Evolutionary conservation across 352 stramenopile genomes (phyloP).

Genomic region (Pythium guiyangense): DNA sequence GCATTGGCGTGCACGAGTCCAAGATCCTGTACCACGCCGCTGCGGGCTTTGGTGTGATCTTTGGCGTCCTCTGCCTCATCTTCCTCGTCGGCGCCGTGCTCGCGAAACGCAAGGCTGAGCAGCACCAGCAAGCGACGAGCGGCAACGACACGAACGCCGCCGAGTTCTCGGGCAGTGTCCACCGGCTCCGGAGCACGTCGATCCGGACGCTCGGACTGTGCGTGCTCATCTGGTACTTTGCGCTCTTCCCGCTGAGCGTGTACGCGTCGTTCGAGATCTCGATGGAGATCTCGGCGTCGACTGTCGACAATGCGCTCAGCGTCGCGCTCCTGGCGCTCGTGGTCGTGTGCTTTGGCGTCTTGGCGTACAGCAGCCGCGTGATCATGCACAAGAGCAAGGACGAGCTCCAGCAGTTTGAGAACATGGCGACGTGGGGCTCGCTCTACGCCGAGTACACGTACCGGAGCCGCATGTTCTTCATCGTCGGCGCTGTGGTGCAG

Average conservation of each 20-base stretch:
- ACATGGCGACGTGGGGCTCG: conserved; percentile 51
- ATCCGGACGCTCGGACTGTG: conserved; percentile 53
- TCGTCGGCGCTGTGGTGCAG: conserved; percentile 48
- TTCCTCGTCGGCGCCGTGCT: conserved; percentile 48
- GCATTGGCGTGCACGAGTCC: conserved; percentile 42
- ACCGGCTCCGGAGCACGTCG: conserved; percentile 50
- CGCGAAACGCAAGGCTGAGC: conserved; percentile 51
- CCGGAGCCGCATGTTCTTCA: conserved; percentile 59
- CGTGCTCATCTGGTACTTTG: conserved; percentile 66
- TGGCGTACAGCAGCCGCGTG: conserved; percentile 42
- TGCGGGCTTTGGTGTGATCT: conserved; percentile 41
- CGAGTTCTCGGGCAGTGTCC: conserved; percentile 32
- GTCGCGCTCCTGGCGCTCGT: conserved; percentile 42
- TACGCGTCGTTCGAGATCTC: conserved; percentile 59
- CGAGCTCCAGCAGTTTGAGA: conserved; percentile 51
- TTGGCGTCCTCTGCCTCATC: conserved; percentile 23
- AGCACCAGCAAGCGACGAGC: conserved; percentile 15
- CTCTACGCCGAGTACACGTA: conserved; percentile 65
- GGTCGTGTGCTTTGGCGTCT: conserved; percentile 40
- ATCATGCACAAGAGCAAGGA: conserved; percentile 54
- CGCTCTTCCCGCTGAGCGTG: conserved; percentile 57
- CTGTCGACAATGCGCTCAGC: conserved; percentile 23
- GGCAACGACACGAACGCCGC: conserved; percentile 9
- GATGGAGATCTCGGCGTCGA: conserved; percentile 47
- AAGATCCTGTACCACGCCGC: conserved; percentile 33